These are phyloP conservation scores for Tephrocybe sp. DNA, from an alignment of 768 basidiomycete genomes.

Conservation along the genomic window DNA sequence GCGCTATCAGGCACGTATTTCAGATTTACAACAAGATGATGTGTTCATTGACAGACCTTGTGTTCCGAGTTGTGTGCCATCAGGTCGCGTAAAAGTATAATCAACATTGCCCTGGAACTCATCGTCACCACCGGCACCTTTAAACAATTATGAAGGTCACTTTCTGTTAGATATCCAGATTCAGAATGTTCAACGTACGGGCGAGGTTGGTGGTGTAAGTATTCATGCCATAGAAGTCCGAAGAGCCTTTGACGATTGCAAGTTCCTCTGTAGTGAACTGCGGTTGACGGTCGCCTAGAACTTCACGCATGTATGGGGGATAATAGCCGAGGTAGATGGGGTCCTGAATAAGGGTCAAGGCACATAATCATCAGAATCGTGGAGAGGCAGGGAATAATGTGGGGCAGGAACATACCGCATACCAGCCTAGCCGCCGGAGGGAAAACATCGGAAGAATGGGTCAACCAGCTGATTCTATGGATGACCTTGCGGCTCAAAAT, in stretches of 20 bases:
- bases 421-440: constrained; percentile 58
- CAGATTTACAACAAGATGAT: too few species aligned
- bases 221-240: constrained; percentile 75
- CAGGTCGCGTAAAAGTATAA: constrained; percentile 61
- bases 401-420: constrained; percentile 40
- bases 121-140: constrained; percentile 59
- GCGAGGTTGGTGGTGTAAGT: constrained; percentile 69
- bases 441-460: constrained; percentile 14
- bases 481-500: constrained; percentile 2
- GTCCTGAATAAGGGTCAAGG: constrained; percentile 37
- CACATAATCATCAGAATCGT: not conserved
- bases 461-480: not conserved
- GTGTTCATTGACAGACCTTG: constrained; percentile 43
- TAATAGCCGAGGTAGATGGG: constrained; percentile 74
- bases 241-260: constrained; percentile 58
- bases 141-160: too few species aligned
- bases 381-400: not conserved
- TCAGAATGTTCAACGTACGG: constrained; percentile 34
- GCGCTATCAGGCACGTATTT: constrained; percentile 34
- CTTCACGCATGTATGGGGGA: constrained; percentile 55
- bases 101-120: constrained; percentile 64
- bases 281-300: constrained; percentile 59
- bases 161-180: not conserved
- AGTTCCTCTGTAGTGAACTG: constrained; percentile 57
- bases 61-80: constrained; percentile 62